Conservation (phyloP, 192 early-diverging fungal species). For the Jimgerdemannia lactiflua region DNA sequence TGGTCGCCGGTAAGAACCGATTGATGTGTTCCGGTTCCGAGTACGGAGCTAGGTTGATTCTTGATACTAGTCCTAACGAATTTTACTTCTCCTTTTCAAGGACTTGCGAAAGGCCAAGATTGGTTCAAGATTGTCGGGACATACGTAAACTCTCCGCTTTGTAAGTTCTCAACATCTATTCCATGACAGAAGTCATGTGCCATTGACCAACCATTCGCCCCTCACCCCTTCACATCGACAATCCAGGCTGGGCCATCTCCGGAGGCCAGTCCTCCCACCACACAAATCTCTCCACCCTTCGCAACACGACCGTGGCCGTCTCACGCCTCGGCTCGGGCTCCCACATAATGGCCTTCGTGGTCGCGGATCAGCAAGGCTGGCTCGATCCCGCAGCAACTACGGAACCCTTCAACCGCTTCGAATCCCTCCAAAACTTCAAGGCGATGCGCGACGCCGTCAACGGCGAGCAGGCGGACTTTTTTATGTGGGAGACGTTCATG, state of each 20-base stretch:
- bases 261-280: conserved; percentile 48
- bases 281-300: conserved; percentile 31
- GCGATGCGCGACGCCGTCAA: conserved; percentile 69
- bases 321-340: conserved; percentile 78
- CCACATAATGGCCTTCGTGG: conserved; percentile 69
- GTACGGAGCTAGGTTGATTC: conserved; percentile 25
- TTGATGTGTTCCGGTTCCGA: not conserved
- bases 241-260: conserved; percentile 64
- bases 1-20: conserved; percentile 48
- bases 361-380: conserved; percentile 68
- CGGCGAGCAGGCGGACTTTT: conserved; percentile 63
- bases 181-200: not conserved
- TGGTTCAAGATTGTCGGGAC: conserved; percentile 75
- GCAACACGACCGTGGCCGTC: conserved; percentile 46
- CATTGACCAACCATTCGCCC: conserved; percentile 14
- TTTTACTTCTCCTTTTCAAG: not conserved
- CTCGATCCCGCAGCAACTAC: conserved; percentile 15
- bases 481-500: conserved; percentile 92
- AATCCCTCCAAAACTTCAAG: conserved; percentile 70
- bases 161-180: conserved; percentile 25
- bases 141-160: conserved; percentile 73
- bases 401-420: conserved; percentile 41
- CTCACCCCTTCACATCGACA: not conserved
- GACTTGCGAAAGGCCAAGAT: conserved; percentile 50
- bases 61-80: no score